Conservation (phyloP, 345 rosid species). For the Aegle marmelos region DNA sequence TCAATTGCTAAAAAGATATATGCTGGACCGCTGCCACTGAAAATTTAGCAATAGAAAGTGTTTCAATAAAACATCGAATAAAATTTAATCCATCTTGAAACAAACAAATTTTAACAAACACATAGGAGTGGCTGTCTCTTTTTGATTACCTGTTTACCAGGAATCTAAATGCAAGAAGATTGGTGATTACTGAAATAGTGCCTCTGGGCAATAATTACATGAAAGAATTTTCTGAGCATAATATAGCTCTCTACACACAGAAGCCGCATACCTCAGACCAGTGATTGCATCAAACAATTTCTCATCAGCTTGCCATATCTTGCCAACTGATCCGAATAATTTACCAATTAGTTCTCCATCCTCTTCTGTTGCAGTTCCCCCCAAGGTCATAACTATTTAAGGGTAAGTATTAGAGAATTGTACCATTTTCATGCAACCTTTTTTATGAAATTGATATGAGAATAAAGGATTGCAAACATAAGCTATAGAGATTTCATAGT, state of each 20-base stretch:
- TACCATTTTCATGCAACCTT: conserved; percentile 2
- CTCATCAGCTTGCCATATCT: conserved; percentile 85
- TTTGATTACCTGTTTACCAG: background rate
- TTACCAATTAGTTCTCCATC: conserved; percentile 69
- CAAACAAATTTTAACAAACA: background rate
- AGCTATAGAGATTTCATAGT: background rate
- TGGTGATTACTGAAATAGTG: background rate
- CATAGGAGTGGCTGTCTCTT: background rate
- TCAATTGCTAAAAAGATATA: conserved; percentile 84
- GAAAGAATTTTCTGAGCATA: background rate
- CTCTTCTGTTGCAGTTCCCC: conserved; percentile 67
- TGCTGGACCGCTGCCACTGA: conserved; percentile 96
- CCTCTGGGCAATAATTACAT: background rate
- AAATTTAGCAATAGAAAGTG: conserved; percentile 14
- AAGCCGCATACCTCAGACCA: conserved; percentile 66
- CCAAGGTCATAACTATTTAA: conserved; percentile 67
- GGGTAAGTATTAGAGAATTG: conserved; percentile 10
- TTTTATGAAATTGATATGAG: background rate
- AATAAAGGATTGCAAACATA: conserved; percentile 2
- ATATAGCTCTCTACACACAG: background rate
- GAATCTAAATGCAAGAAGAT: background rate
- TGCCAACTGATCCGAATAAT: conserved; percentile 80
- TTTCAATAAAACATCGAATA: background rate
- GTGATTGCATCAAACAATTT: conserved; percentile 87
- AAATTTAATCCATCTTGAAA: background rate